Conservation (phyloP, 805 yeast species). For the Ogataea allantospora region DNA sequence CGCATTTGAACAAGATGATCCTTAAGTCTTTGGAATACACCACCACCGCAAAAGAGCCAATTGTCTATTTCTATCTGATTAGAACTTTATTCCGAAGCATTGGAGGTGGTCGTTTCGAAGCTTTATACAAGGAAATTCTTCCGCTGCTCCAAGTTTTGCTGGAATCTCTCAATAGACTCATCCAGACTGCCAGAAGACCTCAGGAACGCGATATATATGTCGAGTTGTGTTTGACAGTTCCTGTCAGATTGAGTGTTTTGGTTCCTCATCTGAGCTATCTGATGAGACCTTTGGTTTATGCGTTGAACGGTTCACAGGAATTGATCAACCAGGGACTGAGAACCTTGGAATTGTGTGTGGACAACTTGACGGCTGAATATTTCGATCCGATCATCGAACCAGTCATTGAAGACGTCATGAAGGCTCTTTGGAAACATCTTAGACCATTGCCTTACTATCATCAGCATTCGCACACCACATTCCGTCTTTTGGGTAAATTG, state of each 20-base stretch:
- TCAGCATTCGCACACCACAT: slow-evolving; percentile 91
- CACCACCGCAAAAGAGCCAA: slow-evolving; percentile 85
- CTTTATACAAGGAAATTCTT: slow-evolving; percentile 85
- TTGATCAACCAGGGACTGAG: slow-evolving; percentile 91
- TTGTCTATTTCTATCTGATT: slow-evolving; percentile 82
- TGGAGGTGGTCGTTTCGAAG: slow-evolving; percentile 96
- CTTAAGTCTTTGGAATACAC: slow-evolving; percentile 75
- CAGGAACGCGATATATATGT: slow-evolving; percentile 93
- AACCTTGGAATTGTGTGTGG: slow-evolving; percentile 93
- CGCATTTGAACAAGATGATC: slow-evolving; percentile 82
- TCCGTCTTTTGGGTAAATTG: slow-evolving; percentile 87
- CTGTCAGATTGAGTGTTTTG: slow-evolving; percentile 87
- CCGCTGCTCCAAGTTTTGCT: slow-evolving; percentile 85
- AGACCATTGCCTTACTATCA: slow-evolving; percentile 93
- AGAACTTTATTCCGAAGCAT: slow-evolving; percentile 89
- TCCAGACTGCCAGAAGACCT: slow-evolving; percentile 78
- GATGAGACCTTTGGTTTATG: slow-evolving; percentile 88
- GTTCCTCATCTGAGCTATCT: slow-evolving; percentile 89
- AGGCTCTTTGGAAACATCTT: slow-evolving; percentile 86
- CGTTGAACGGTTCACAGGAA: slow-evolving; percentile 87
- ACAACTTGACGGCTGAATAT: slow-evolving; percentile 91
- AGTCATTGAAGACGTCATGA: slow-evolving; percentile 90
- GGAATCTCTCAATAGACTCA: slow-evolving; percentile 80
- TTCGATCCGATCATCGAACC: slow-evolving; percentile 98
- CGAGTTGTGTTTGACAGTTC: slow-evolving; percentile 92